Conservation (phyloP, 2,329 filamentous ascomycete species). For the Aspergillus sp. region DNA sequence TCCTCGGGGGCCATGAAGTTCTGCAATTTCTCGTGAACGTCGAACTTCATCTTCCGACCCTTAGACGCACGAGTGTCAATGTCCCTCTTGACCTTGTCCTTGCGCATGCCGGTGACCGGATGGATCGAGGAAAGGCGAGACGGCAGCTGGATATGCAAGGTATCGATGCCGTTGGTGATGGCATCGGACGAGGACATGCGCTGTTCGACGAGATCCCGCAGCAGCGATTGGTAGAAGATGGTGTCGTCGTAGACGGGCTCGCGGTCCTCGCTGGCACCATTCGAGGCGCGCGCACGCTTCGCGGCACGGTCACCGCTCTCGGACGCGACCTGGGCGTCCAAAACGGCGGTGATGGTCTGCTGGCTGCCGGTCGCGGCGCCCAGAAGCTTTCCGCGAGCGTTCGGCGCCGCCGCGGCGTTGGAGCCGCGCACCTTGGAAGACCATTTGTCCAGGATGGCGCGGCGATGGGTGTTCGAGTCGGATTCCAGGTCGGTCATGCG, state of each 20-base stretch:
- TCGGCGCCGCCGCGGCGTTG: conserved; percentile 52
- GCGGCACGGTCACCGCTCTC: conserved; percentile 34
- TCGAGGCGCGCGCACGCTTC: conserved; percentile 32
- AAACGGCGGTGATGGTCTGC: conserved; percentile 50
- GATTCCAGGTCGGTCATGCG: conserved; percentile 67
- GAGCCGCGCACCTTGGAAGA: conserved; percentile 69
- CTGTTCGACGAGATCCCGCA: conserved; percentile 91
- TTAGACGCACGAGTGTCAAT: conserved; percentile 96
- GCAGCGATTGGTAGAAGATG: conserved; percentile 87
- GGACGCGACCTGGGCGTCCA: conserved; percentile 46
- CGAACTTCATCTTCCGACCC: conserved; percentile 89
- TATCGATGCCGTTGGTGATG: conserved; percentile 47
- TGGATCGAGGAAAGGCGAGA: conserved; percentile 32
- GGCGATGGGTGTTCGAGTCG: conserved; percentile 60
- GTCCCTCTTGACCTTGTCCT: conserved; percentile 70
- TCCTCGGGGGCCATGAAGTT: conserved; percentile 97
- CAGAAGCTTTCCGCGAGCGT: conserved; percentile 61
- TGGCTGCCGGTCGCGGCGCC: conserved; percentile 50
- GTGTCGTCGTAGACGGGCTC: conserved; percentile 85
- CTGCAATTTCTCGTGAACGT: conserved; percentile 93
- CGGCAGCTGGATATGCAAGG: conserved; percentile 37
- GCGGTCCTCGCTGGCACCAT: conserved; percentile 8
- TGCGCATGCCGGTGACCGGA: conserved; percentile 44
- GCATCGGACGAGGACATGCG: conserved; percentile 64
- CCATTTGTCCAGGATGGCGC: conserved; percentile 83